A percentile compares a stretch with the other conserved stretches of the same genome.
Evolutionary conservation across 768 basidiomycete species (phyloP).

Genomic region (Lactarius sanguifluus): DNA sequence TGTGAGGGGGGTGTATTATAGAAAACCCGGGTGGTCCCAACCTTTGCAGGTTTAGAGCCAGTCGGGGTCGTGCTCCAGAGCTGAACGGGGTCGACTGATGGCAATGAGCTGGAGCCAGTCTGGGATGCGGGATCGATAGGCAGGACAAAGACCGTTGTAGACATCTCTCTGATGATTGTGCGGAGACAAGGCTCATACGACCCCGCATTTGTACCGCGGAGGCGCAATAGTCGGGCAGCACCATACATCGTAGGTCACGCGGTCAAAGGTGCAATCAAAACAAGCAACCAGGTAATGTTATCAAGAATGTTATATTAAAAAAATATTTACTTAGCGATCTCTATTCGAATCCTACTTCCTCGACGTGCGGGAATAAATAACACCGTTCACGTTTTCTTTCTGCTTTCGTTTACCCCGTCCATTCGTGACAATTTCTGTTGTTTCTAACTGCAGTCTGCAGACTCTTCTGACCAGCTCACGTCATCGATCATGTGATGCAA

Average conservation of each 20-base stretch:
- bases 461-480: too few relatives aligned
- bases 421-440: too few relatives aligned
- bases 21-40: constrained; percentile 63
- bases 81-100: constrained; percentile 44
- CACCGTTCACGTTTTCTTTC: too few relatives aligned
- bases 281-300: too few relatives aligned
- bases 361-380: too few relatives aligned
- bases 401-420: too few relatives aligned
- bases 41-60: constrained; percentile 47
- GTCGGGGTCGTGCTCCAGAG: constrained; percentile 55
- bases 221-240: constrained; percentile 18
- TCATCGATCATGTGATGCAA: too few relatives aligned
- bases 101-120: constrained; percentile 35
- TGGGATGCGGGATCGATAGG: constrained; percentile 52
- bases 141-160: constrained; percentile 59
- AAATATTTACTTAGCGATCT: too few relatives aligned
- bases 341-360: too few relatives aligned
- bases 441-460: too few relatives aligned
- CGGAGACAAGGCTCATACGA: constrained; percentile 28
- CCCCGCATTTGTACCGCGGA: constrained; percentile 2
- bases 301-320: too few relatives aligned
- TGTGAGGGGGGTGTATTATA: constrained; percentile 49
- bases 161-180: constrained; percentile 33
- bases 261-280: too few relatives aligned
- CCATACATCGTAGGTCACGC: background rate